Base-by-base conservation (phyloP, 2,329 filamentous ascomycete genomes). In the Fusarium hostae region DNA sequence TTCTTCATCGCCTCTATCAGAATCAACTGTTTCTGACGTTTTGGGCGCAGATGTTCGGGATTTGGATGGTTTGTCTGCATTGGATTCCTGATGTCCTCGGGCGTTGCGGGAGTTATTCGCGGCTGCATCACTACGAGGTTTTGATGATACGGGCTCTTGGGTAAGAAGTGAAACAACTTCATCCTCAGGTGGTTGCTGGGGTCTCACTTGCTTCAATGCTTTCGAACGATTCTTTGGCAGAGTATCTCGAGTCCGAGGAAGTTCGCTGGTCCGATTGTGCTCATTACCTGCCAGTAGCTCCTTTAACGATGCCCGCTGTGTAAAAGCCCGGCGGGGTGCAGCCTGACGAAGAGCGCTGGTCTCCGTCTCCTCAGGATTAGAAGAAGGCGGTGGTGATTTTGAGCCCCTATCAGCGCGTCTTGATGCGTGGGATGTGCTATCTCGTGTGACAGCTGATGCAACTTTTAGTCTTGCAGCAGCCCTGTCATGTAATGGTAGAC, bases 351-450 rank as follows among this genome's bases (percentile, higher is more conserved):
- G 39, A 35, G 43, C 34, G 22, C 34, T 18, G 11, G 9, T 37
- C n/a, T 66, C 43, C 12, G 9, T 24, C n/a, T 58, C 59, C 40
- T 45, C 48, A 1, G 26, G 40, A 6, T 56, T n/a, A 10, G 47
- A n/a, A 34, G 39, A 44, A 26, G 28, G 58, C 1, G 55, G 54
- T 22, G 80, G 18, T 76, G 79, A 60, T 80, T 67, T 41, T 16
- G 57, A 34, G 22, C 34, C 59, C 54, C 48, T 45, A 7, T 32
- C 34, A 18, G 20, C 41, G 34, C 22, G 18, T 10, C 55, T 37
- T 22, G 39, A 11, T 20, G 11, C 16, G 13, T 24, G 44, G 16
- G 30, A 9, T 37, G 28, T 22, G 15, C 37, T 32, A 45, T 30
- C 26, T n/a, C 62, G 45, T n/a, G 57, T 40, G 32, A 16, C 26